phyloP scores from a whole-genome alignment of 163 green algal genomes.

The Prototheca cutis region DNA sequence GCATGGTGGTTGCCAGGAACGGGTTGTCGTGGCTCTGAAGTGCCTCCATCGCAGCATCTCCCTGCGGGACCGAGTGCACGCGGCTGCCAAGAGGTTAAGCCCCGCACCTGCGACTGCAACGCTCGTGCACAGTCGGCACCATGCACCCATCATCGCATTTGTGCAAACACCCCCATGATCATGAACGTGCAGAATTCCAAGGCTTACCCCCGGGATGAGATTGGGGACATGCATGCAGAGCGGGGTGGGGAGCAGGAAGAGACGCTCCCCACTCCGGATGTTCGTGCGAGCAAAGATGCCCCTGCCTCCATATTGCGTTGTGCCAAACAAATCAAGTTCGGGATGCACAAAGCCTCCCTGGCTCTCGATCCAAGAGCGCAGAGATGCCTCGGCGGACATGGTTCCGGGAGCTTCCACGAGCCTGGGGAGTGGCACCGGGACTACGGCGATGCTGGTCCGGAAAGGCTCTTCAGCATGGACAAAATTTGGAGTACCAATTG shows the following conservation, averaged over 20 bases:
- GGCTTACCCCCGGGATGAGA: slow-evolving; percentile 1
- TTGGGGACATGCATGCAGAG: slow-evolving; percentile 12
- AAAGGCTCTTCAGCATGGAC: too few relatives aligned
- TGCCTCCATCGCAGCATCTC: background rate
- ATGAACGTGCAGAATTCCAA: background rate
- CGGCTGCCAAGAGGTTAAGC: too few relatives aligned
- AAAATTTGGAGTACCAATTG: too few relatives aligned
- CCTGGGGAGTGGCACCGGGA: too few relatives aligned
- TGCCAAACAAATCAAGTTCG: slow-evolving; percentile 24
- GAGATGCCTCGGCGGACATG: too few relatives aligned
- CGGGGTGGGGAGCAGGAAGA: slow-evolving; percentile 26
- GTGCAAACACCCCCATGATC: too few relatives aligned
- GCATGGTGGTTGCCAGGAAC: slow-evolving; percentile 42
- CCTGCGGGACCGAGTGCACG: too few relatives aligned
- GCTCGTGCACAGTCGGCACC: too few relatives aligned
- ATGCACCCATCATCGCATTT: too few relatives aligned
- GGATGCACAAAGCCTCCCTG: slow-evolving; percentile 8
- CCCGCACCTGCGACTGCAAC: too few relatives aligned
- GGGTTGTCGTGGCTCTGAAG: background rate
- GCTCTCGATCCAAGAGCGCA: background rate
- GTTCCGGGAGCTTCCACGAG: too few relatives aligned
- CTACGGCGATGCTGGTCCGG: too few relatives aligned
- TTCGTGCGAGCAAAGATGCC: slow-evolving; percentile 27
- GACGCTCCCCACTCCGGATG: slow-evolving; percentile 37
- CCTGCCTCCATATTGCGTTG: slow-evolving; percentile 14